A percentile compares a stretch with the other conserved stretches of the same genome.
phyloP scores from a whole-genome alignment of 2,329 filamentous ascomycete genomes.

The Corniculantispora saksenae region DNA sequence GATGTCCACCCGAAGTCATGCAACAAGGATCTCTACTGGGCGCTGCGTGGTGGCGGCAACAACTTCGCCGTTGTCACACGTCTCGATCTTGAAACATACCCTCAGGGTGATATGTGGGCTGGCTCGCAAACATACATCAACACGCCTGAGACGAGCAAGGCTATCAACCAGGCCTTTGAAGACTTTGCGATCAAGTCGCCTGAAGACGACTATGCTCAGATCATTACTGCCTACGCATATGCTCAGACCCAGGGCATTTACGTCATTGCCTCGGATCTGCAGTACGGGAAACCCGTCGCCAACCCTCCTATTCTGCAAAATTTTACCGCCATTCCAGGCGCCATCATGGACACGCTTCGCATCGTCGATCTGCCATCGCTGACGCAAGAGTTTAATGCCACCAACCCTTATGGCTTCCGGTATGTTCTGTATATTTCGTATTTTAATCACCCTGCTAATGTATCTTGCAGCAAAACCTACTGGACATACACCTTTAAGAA shows the following conservation, averaged over 20 bases:
- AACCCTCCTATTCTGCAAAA: constrained; percentile 25
- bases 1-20: constrained; percentile 44
- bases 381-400: constrained; percentile 26
- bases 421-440: constrained; percentile 4
- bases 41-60: constrained; percentile 55
- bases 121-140: constrained; percentile 34
- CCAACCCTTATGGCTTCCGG: constrained; percentile 28
- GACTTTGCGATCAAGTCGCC: constrained; percentile 25
- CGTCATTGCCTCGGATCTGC: constrained; percentile 25
- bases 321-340: constrained; percentile 25
- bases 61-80: constrained; percentile 59
- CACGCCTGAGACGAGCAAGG: constrained; percentile 26
- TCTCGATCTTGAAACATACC: constrained; percentile 44
- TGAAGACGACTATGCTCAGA: constrained; percentile 26
- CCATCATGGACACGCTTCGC: constrained; percentile 24
- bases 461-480: constrained; percentile 24
- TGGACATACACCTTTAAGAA: constrained; percentile 27
- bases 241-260: constrained; percentile 21
- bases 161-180: constrained; percentile 26
- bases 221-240: constrained; percentile 28
- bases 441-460: too few species aligned
- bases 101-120: constrained; percentile 40
- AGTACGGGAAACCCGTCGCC: constrained; percentile 23
- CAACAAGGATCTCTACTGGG: constrained; percentile 55
- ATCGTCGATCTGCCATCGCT: constrained; percentile 23